These are phyloP conservation scores for Colletotrichum viniferum DNA, from an alignment of 2,329 filamentous ascomycete species.

Conservation along the genomic window DNA sequence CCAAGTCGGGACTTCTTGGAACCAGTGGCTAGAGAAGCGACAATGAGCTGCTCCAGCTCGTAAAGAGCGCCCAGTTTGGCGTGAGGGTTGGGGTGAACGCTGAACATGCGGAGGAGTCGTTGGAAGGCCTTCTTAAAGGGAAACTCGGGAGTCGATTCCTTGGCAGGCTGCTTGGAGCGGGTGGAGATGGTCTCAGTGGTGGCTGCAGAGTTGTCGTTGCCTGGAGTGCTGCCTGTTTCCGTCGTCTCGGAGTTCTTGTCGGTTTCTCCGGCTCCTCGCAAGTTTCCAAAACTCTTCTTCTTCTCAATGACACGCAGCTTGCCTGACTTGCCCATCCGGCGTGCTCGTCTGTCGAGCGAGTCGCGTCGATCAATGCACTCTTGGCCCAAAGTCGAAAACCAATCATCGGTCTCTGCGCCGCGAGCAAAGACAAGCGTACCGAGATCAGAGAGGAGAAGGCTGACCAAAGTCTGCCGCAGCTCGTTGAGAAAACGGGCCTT, in stretches of 20 bases:
- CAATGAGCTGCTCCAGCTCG: slow-evolving; percentile 82
- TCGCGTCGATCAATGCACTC: slow-evolving; percentile 69
- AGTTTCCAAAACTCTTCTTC: slow-evolving; percentile 71
- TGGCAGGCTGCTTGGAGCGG: slow-evolving; percentile 32
- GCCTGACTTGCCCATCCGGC: slow-evolving; percentile 42
- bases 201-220: slow-evolving; percentile 43
- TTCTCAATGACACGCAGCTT: slow-evolving; percentile 61
- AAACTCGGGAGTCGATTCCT: slow-evolving; percentile 60
- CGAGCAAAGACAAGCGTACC: slow-evolving; percentile 84
- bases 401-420: slow-evolving; percentile 91
- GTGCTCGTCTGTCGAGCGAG: slow-evolving; percentile 52
- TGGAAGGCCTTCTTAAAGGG: slow-evolving; percentile 82
- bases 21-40: slow-evolving; percentile 61
- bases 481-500: slow-evolving; percentile 81
- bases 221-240: slow-evolving; percentile 39
- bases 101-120: slow-evolving; percentile 82
- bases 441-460: slow-evolving; percentile 86
- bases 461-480: slow-evolving; percentile 79
- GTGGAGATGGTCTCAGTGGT: slow-evolving; percentile 43
- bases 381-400: slow-evolving; percentile 75
- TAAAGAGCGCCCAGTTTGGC: slow-evolving; percentile 83
- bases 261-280: slow-evolving; percentile 55
- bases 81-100: slow-evolving; percentile 86
- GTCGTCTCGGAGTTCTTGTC: slow-evolving; percentile 42
- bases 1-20: slow-evolving; percentile 33